A percentile compares a stretch with the other conserved stretches of the same genome.
Conservation (phyloP, 805 yeast species). For the Peterozyma xylosa region DNA sequence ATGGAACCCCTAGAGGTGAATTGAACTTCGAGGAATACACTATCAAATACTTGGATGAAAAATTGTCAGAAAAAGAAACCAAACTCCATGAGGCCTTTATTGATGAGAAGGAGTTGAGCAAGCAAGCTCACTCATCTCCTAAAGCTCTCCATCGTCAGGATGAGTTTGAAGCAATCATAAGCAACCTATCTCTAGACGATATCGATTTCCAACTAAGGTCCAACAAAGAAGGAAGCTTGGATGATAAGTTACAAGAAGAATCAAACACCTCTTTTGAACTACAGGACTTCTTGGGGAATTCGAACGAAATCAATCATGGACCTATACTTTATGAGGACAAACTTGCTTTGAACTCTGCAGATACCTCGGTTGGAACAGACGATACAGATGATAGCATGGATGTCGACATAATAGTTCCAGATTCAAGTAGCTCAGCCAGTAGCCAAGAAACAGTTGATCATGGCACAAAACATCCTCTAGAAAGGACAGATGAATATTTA, state of each 20-base stretch:
- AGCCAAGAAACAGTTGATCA: too few species aligned
- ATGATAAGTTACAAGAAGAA: neutral
- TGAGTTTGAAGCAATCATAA: slow-evolving; percentile 26
- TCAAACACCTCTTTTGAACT: slow-evolving; percentile 3
- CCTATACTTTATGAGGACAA: slow-evolving; percentile 1
- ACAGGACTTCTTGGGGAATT: slow-evolving; percentile 1
- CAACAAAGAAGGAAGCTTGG: slow-evolving; percentile 10
- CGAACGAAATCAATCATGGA: slow-evolving; percentile 1
- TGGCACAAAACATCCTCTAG: too few species aligned
- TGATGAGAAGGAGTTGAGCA: slow-evolving; percentile 7
- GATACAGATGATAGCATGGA: slow-evolving; percentile 6
- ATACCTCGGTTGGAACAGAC: slow-evolving; percentile 1
- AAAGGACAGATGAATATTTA: too few species aligned
- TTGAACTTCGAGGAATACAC: slow-evolving; percentile 9
- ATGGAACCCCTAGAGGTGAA: neutral
- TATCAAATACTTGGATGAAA: slow-evolving; percentile 4
- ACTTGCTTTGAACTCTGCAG: neutral
- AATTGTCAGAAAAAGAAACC: neutral
- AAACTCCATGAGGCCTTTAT: slow-evolving; percentile 3
- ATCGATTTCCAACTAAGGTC: slow-evolving; percentile 28
- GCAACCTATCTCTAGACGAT: slow-evolving; percentile 20
- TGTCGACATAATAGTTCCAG: slow-evolving; percentile 3
- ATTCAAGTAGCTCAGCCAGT: neutral
- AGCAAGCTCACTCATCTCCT: slow-evolving; percentile 7
- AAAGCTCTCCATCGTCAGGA: slow-evolving; percentile 11